These are phyloP conservation scores for Haematococcus sp. DNA, from an alignment of 139 green algal genomes.

Conservation along the genomic window DNA sequence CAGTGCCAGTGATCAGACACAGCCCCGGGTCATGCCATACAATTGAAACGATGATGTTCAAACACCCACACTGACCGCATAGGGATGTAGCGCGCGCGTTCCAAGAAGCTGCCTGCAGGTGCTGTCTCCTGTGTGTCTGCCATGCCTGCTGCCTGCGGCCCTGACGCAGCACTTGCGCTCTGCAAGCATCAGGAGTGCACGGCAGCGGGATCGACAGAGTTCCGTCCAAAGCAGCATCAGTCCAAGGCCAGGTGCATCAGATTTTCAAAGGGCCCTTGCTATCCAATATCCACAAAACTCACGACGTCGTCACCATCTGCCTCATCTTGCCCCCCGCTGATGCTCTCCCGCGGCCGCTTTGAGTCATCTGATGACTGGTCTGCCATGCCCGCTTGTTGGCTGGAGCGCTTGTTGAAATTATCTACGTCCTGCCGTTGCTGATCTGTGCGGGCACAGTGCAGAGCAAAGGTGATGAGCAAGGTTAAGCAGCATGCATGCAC, in stretches of 20 bases:
- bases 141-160: too few species aligned
- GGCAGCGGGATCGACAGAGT: too few species aligned
- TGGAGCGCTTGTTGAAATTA: constrained; percentile 56
- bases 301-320: not conserved
- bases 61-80: constrained; percentile 13
- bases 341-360: constrained; percentile 29
- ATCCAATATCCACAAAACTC: too few species aligned
- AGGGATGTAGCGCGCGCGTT: constrained; percentile 56
- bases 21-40: too few species aligned
- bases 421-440: constrained; percentile 61
- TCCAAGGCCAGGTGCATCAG: too few species aligned
- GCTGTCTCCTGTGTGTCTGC: not conserved
- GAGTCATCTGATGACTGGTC: constrained; percentile 43
- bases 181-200: not conserved
- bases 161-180: not conserved
- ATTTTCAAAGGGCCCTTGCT: too few species aligned
- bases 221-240: too few species aligned
- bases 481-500: too few species aligned
- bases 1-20: too few species aligned
- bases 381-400: constrained; percentile 31
- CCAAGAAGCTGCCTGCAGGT: constrained; percentile 3
- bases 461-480: too few species aligned
- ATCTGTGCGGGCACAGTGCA: constrained; percentile 30
- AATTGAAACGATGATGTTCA: too few species aligned
- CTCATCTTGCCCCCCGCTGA: not conserved